These are phyloP conservation scores for Picea glauca DNA, from an alignment of 75 land plant species.

Conservation along the genomic window DNA sequence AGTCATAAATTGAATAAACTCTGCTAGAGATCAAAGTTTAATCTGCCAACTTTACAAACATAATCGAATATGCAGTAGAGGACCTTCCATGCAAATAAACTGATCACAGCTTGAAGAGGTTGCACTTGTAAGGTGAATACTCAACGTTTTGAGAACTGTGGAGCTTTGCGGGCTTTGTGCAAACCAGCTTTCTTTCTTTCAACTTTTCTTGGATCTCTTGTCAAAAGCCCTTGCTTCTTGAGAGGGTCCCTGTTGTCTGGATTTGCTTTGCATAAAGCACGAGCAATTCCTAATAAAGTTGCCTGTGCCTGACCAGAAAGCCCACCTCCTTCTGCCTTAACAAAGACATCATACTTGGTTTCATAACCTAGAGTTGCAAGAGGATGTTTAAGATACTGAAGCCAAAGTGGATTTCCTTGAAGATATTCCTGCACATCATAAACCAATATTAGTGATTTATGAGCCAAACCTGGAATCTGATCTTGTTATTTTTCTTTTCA, in stretches of 20 bases:
- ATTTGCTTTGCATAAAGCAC: conserved; percentile 78
- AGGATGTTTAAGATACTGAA: conserved; percentile 76
- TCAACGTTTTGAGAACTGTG: conserved; percentile 96
- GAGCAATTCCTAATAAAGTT: conserved; percentile 77
- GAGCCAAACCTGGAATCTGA: no score
- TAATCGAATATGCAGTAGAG: neutral
- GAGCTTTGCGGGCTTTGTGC: conserved; percentile 88
- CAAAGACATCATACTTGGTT: conserved; percentile 77
- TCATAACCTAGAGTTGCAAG: conserved; percentile 77
- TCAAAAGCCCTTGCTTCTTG: conserved; percentile 76
- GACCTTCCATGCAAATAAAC: neutral
- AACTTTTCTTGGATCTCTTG: conserved; percentile 80
- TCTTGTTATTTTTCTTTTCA: no score
- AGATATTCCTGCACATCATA: conserved; percentile 71
- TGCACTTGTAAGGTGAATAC: conserved; percentile 3
- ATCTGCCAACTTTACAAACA: neutral
- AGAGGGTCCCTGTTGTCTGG: conserved; percentile 64
- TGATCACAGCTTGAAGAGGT: neutral
- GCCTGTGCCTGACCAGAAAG: conserved; percentile 98
- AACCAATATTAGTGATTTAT: neutral
- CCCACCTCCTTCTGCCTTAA: conserved; percentile 96
- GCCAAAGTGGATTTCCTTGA: conserved; percentile 94
- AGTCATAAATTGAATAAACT: neutral
- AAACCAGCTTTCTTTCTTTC: conserved; percentile 95
- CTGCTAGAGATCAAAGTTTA: conserved; percentile 6